Evolutionary conservation across 345 rosid genomes (phyloP).

Genomic region (Syzygium aromaticum): DNA sequence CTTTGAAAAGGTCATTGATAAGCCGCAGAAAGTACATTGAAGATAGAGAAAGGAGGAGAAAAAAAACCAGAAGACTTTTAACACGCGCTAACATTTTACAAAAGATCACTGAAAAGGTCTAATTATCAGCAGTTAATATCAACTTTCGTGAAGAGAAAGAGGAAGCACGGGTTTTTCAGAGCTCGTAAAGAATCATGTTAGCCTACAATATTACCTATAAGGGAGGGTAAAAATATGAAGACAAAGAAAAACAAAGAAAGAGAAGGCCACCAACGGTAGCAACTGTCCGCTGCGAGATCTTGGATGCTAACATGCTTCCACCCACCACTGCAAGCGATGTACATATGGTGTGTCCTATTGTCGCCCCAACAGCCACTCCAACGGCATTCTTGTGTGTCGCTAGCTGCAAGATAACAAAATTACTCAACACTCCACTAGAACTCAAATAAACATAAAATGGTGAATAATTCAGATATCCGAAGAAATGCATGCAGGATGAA

Average conservation of each 20-base stretch:
- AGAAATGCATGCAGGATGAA: not conserved
- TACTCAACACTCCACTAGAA: not conserved
- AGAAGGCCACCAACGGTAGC: conserved; percentile 91
- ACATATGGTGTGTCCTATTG: conserved; percentile 77
- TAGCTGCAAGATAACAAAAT: conserved; percentile 37
- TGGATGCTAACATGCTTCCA: conserved; percentile 97
- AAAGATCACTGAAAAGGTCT: not conserved
- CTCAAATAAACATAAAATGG: not conserved
- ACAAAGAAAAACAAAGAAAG: conserved; percentile 82
- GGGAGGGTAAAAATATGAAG: conserved; percentile 97
- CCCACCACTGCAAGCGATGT: conserved; percentile 95
- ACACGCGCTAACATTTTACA: not conserved
- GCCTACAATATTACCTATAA: conserved; percentile 27
- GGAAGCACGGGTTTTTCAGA: not conserved
- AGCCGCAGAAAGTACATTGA: not conserved
- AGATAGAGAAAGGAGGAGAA: not conserved
- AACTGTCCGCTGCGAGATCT: conserved; percentile 89
- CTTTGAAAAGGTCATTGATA: not conserved
- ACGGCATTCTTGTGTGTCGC: conserved; percentile 94
- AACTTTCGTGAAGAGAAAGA: not conserved
- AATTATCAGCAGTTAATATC: not conserved
- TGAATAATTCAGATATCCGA: not conserved
- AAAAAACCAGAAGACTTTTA: not conserved
- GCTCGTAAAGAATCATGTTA: conserved; percentile 13
- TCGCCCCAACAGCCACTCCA: conserved; percentile 93